phyloP scores from a whole-genome alignment of 768 basidiomycete genomes.

The Lepiota venenata region DNA sequence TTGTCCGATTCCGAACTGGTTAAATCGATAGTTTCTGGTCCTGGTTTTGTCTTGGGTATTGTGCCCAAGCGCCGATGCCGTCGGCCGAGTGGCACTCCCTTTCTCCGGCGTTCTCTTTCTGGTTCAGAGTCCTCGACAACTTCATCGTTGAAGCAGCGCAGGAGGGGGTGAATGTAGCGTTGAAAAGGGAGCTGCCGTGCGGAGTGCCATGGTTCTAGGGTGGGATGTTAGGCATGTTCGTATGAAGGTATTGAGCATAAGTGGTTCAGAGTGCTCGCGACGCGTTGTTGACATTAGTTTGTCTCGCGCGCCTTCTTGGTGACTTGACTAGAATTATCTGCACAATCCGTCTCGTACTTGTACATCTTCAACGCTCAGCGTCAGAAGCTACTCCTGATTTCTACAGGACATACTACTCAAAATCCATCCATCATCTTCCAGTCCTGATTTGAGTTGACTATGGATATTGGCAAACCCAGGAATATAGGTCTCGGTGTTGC shows the following conservation, averaged over 20 bases:
- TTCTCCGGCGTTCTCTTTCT: constrained; percentile 44
- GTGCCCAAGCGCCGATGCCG: constrained; percentile 8
- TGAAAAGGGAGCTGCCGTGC: not conserved
- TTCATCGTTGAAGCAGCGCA: constrained; percentile 25
- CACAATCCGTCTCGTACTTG: not conserved
- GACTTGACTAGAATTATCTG: not conserved
- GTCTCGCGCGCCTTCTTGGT: not conserved
- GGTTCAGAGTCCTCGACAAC: constrained; percentile 71
- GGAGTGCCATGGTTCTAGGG: not conserved
- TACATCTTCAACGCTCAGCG: not conserved
- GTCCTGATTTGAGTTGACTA: constrained; percentile 13
- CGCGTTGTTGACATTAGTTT: constrained; percentile 6
- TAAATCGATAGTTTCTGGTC: constrained; percentile 19
- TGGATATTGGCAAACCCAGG: constrained; percentile 24
- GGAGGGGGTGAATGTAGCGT: not conserved
- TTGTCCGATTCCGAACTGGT: constrained; percentile 18
- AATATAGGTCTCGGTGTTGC: constrained; percentile 26
- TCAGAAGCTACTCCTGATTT: not conserved
- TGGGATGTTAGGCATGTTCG: not conserved
- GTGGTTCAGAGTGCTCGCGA: not conserved
- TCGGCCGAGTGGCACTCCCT: constrained; percentile 11
- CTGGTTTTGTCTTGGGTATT: constrained; percentile 8
- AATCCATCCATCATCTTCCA: not conserved
- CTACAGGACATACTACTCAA: not conserved
- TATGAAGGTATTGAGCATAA: not conserved